phyloP scores from a whole-genome alignment of 2,329 filamentous ascomycete genomes.

The Clathrospora elynae region DNA sequence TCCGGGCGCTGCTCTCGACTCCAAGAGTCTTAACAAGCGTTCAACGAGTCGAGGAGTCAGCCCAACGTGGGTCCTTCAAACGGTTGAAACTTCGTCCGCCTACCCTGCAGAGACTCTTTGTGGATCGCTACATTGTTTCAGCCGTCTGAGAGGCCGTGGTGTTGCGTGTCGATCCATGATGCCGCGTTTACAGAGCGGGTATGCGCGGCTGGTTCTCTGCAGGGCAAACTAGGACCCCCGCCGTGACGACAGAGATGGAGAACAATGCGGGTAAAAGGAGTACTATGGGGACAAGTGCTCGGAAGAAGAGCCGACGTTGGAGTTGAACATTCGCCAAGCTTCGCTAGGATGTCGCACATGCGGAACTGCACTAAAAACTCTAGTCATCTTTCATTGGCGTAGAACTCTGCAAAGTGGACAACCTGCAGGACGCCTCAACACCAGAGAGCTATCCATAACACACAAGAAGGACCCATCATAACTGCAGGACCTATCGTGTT shows the following conservation, averaged over 20 bases:
- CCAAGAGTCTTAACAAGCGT: conserved; percentile 8
- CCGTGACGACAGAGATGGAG: background rate
- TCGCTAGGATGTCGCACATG: too few species aligned
- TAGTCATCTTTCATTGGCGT: too few species aligned
- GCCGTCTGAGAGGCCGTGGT: background rate
- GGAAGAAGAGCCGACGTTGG: background rate
- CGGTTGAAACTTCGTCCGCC: background rate
- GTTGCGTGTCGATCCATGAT: background rate
- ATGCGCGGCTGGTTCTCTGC: background rate
- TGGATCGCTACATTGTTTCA: conserved; percentile 4
- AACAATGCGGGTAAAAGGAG: background rate
- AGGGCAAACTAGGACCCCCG: background rate
- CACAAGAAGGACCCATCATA: too few species aligned
- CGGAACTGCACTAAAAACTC: too few species aligned
- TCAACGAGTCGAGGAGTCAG: conserved; percentile 6
- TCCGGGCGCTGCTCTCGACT: background rate
- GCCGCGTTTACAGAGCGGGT: conserved; percentile 4
- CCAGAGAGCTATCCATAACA: too few species aligned
- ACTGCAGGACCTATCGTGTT: too few species aligned
- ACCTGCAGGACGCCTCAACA: too few species aligned
- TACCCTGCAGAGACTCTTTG: background rate
- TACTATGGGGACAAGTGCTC: background rate
- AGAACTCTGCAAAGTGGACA: too few species aligned
- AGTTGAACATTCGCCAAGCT: too few species aligned
- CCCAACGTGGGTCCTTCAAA: background rate